A percentile compares a stretch with the other conserved stretches of the same genome.
phyloP scores from a whole-genome alignment of 202 grass and related monocot genomes.

The Brachypodium distachyon region DNA sequence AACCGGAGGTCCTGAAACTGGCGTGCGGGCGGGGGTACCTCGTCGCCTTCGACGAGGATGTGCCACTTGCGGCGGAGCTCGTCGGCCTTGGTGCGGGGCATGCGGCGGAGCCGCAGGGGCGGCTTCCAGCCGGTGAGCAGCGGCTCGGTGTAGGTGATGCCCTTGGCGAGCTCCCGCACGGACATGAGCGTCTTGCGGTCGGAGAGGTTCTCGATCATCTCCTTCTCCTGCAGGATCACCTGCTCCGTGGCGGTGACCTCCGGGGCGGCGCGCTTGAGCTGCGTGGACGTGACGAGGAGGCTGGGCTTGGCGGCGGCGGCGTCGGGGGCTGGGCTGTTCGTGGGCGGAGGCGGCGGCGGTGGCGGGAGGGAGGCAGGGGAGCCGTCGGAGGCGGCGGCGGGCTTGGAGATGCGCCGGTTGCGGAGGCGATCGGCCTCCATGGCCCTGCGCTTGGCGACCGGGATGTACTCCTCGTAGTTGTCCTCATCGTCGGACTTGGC shows the following conservation, averaged over 20 bases:
- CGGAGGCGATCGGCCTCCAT: conserved; percentile 70
- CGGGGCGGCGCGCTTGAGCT: conserved; percentile 66
- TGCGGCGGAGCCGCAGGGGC: conserved; percentile 61
- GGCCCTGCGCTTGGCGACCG: conserved; percentile 68
- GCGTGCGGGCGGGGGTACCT: conserved; percentile 62
- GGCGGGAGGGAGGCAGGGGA: conserved; percentile 6
- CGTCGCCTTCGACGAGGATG: conserved; percentile 72
- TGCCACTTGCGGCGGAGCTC: conserved; percentile 80
- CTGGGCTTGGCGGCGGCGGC: conserved; percentile 45
- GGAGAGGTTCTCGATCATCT: conserved; percentile 77
- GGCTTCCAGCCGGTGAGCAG: conserved; percentile 80
- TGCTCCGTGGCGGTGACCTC: conserved; percentile 60
- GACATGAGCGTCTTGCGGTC: conserved; percentile 75
- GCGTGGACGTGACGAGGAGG: conserved; percentile 66
- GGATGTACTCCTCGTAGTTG: conserved; percentile 68
- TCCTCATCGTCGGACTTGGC: conserved; percentile 11
- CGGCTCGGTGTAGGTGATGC: conserved; percentile 72
- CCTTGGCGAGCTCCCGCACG: conserved; percentile 89
- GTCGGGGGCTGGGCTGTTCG: background rate
- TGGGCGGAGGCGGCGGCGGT: background rate
- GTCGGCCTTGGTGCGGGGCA: conserved; percentile 55
- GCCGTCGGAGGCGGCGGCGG: conserved; percentile 3
- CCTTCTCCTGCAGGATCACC: conserved; percentile 52
- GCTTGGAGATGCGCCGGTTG: conserved; percentile 33
- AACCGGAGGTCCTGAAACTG: conserved; percentile 71